Conservation (phyloP, 805 yeast species). For the Teunomyces panamensis region DNA sequence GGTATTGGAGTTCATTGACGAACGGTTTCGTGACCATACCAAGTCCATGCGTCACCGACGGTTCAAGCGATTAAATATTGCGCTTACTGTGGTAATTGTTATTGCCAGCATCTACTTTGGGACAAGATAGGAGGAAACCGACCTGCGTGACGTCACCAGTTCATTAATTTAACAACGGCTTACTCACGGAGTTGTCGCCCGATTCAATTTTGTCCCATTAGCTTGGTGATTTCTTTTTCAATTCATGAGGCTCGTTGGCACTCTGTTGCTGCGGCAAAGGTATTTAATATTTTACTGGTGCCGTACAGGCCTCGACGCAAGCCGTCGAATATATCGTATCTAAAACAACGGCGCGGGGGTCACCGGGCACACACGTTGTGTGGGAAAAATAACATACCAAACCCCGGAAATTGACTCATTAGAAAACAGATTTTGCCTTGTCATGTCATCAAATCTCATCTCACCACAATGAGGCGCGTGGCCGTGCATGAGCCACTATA, state of each 20-base stretch:
- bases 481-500: background rate
- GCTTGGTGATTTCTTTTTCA: no score
- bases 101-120: slow-evolving; percentile 14
- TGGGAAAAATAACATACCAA: background rate
- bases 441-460: background rate
- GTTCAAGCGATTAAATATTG: slow-evolving; percentile 26
- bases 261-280: background rate
- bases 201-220: background rate
- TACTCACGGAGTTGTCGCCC: no score
- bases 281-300: background rate
- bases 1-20: slow-evolving; percentile 29
- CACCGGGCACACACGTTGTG: background rate
- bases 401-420: background rate
- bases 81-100: slow-evolving; percentile 16
- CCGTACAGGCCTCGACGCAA: no score
- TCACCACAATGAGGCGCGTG: background rate
- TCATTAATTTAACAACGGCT: background rate
- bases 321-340: background rate
- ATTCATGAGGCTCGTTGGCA: background rate
- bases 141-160: background rate
- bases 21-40: slow-evolving; percentile 26
- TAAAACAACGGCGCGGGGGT: background rate
- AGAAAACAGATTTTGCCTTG: background rate
- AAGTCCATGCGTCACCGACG: slow-evolving; percentile 22
- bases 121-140: slow-evolving; percentile 1